A percentile compares a stretch with the other conserved stretches of the same genome.
These are phyloP conservation scores for Candida gorgasii DNA, from an alignment of 805 yeast genomes.

Conservation along the genomic window DNA sequence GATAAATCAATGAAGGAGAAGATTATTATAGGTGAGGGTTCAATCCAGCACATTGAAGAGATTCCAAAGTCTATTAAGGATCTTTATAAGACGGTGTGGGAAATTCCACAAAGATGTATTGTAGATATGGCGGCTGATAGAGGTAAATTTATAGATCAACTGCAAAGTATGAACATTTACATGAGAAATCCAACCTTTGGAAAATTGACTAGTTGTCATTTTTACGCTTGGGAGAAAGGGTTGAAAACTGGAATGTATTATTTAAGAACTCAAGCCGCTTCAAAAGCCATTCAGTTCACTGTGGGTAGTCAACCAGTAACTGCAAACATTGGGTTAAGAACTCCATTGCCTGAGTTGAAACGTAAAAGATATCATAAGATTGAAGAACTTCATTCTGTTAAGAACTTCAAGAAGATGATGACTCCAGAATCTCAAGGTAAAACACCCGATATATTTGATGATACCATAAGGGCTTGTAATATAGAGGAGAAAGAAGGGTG, in stretches of 20 bases:
- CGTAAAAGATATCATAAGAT: conserved; percentile 25
- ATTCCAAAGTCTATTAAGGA: conserved; percentile 75
- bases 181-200: conserved; percentile 38
- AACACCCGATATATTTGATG: conserved; percentile 30
- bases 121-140: conserved; percentile 86
- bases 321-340: conserved; percentile 7
- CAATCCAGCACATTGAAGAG: conserved; percentile 71
- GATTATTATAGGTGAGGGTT: conserved; percentile 77
- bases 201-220: conserved; percentile 45
- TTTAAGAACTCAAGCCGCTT: conserved; percentile 39
- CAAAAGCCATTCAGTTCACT: conserved; percentile 40
- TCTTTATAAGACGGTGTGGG: conserved; percentile 96
- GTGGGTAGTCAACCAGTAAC: conserved; percentile 19
- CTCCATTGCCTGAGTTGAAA: conserved; percentile 14
- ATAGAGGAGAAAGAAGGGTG: conserved; percentile 31
- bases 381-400: conserved; percentile 8
- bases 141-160: conserved; percentile 64
- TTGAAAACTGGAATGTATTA: conserved; percentile 43
- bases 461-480: conserved; percentile 34
- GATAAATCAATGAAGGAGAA: conserved; percentile 72
- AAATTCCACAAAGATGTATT: conserved; percentile 79
- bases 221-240: conserved; percentile 40
- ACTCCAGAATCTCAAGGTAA: conserved; percentile 16
- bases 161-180: conserved; percentile 47
- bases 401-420: conserved; percentile 1